Evolutionary conservation across 2,329 filamentous ascomycete species (phyloP), one percentile per base, ranked within the genome.

Genomic region (Eurotiales sp.): DNA sequence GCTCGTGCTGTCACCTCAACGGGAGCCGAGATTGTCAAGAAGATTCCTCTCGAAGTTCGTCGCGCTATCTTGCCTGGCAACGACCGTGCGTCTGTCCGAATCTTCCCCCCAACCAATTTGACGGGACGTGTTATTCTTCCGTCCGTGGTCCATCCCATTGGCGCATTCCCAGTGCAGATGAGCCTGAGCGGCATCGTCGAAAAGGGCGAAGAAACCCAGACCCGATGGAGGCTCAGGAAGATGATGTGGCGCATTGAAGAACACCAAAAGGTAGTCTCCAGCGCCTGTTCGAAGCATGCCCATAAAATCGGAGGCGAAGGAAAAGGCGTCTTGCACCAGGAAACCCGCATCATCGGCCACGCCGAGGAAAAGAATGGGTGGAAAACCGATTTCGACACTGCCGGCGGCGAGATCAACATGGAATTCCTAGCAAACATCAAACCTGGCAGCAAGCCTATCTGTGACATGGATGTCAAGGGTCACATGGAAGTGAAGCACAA

Each of bases 21-120:
- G 47, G 80, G 78, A 54, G 82, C 83, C 58, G 78, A 78, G 53
- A 78, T 88, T 63, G 82, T 78, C 59, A 81, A 89, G 62, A 79
- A 82, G 55, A 82, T 84, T 61, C 79, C 80, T 8, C 76, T 97
- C 40, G 77, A 84, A 50, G 80, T 97, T 59, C 86, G 86, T 73
- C 88, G 92, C 55, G 87, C 90, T 29, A 82, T 97, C 22, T 79
- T 86, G 48, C 83, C 88, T 2, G 87, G 90, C 44, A 78, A 81
- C 48, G 90, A 95, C 55, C 92, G 95, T 72, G 86, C 91, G 71
- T 95, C 88, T 14, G 85, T 96, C 56, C 89, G 92, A 64, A 88
- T 97, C 64, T 99, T 99, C 72, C 93, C 92, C 43, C 92, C 93
- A 0, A 99, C 93, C 59, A 93, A 95, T 72, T 85, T 99, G 63